Evolutionary conservation across 345 rosid genomes (phyloP).

Genomic region (Hibiscus trionum): DNA sequence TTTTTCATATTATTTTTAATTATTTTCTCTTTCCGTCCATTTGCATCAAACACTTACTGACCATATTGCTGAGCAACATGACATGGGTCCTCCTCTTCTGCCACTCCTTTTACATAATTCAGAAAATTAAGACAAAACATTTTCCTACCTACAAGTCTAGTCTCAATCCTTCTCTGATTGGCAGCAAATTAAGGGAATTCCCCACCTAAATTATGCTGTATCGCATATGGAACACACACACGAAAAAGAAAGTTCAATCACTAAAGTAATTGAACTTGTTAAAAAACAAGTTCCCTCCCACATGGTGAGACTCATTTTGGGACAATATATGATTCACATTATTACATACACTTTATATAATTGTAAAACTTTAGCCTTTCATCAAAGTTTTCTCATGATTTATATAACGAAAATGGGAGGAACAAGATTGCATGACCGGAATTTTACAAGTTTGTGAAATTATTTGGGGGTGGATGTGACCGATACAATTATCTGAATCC

Average conservation of each 20-base stretch:
- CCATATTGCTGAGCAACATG: conserved; percentile 14
- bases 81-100: conserved; percentile 18
- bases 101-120: conserved; percentile 8
- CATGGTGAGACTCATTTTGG: conserved; percentile 8
- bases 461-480: neutral
- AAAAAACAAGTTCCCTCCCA: neutral
- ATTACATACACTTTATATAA: neutral
- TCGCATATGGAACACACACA: neutral
- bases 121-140: neutral
- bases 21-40: neutral
- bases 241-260: neutral
- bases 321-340: neutral
- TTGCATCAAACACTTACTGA: neutral
- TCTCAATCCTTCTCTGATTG: neutral
- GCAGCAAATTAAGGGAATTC: neutral
- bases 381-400: neutral
- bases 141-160: neutral
- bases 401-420: neutral
- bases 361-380: neutral
- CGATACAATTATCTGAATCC: neutral
- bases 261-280: conserved; percentile 2
- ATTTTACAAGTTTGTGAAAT: neutral
- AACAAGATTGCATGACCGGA: neutral
- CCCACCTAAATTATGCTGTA: conserved; percentile 12
- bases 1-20: neutral